Evolutionary conservation across 306 rosid species (phyloP), one percentile per base, ranked within the genome.

Genomic region (Lagenaria siceraria): DNA sequence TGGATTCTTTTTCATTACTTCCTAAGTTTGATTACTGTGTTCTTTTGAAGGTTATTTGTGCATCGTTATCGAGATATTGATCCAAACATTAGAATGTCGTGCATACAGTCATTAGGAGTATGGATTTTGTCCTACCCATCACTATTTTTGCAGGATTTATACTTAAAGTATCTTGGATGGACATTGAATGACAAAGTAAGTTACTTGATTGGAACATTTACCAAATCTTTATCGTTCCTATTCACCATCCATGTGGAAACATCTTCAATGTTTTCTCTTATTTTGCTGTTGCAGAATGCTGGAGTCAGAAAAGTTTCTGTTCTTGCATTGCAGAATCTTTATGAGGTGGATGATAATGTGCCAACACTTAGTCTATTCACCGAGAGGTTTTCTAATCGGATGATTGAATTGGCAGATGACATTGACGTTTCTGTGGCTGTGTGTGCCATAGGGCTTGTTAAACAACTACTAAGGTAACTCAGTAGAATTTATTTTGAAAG

Each of bases 381-480:
- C 12, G 98, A 95, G 76, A 90, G 98, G 82, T 95, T 95, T 89
- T 92, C 98, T 36, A 86, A 87, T 74, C 87, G 97, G 74, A 95
- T 95, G 98, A 95, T 92, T 77, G 98, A 92, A 84, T 94, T 95
- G 86, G 98, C 98, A 59, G 97, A 90, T 82, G 97, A 95, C 85
- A 86, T 86, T 78, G 98, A 95, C 75, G 88, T 89, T 80, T 84
- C 97, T 82, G 98, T 92, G 77, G 96, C 97, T 80, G 96, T 92
- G 77, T 89, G 88, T 68, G 98, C 96, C 80, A 92, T 92, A 80
- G 96, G 96, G 71, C 98, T 95, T 87, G 97, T 95, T 53, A 95
- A 89, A 82, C 96, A 92, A 83, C 85, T 95, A n/a, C 82, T 95
- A 56, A 92, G 97, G 98, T 92, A 69, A 76, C 40, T 78, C 48